Conservation (phyloP, 2,329 filamentous ascomycete species). For the Aspergillus proliferans region DNA sequence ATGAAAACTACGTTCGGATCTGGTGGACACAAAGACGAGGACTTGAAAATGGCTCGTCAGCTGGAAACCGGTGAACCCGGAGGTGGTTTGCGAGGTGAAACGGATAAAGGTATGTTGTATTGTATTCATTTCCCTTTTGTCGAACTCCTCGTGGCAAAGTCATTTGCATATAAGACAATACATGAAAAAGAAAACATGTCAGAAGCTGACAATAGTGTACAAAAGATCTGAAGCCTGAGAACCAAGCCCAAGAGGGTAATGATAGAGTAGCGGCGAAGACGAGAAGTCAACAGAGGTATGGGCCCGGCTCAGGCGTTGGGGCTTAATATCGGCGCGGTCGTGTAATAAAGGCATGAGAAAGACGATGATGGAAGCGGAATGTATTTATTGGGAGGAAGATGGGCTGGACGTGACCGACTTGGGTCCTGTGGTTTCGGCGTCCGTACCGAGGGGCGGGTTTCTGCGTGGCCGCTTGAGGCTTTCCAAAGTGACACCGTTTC, state of each 20-base stretch:
- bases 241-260: conserved; percentile 29
- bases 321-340: conserved; percentile 32
- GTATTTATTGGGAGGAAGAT: conserved; percentile 29
- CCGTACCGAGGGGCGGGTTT: conserved; percentile 46
- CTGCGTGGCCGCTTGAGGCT: conserved; percentile 74
- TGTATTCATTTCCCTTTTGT: conserved; percentile 15
- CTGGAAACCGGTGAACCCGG: conserved; percentile 52
- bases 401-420: conserved; percentile 31
- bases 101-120: conserved; percentile 35
- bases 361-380: conserved; percentile 2
- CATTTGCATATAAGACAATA: conserved; percentile 12
- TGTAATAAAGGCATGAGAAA: conserved; percentile 5
- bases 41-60: conserved; percentile 49
- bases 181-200: conserved; percentile 11
- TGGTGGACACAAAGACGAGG: conserved; percentile 46
- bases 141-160: conserved; percentile 23
- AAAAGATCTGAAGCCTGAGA: conserved; percentile 31
- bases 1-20: conserved; percentile 19
- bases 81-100: conserved; percentile 30
- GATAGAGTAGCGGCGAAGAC: conserved; percentile 35
- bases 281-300: conserved; percentile 50
- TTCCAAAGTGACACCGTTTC: conserved; percentile 72
- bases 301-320: conserved; percentile 50
- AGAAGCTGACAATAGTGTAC: conserved; percentile 38
- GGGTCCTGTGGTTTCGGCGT: conserved; percentile 23